Base-by-base conservation (phyloP, 768 basidiomycete genomes). In the Tephrocybe sp. region DNA sequence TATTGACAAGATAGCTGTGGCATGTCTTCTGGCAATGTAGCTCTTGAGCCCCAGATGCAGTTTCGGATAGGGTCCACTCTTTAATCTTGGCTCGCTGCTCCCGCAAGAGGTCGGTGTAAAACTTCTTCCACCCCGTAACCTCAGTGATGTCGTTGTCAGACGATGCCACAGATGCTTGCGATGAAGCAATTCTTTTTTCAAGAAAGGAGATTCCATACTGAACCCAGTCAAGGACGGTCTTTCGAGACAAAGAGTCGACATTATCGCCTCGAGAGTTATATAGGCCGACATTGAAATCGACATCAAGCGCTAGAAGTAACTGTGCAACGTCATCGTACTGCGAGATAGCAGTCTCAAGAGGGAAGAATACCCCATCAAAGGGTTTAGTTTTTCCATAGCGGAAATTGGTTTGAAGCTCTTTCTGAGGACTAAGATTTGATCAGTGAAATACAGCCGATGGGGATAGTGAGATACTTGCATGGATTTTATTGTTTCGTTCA, bases 201-300 rank as follows among this genome's bases (percentile, higher is more conserved):
- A 71, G 30, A 6, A 49, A 41, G 3, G 50, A 22, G 11, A 74
- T 57, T 3, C 66, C 66, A 31, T 48, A 63, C 4, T 67, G 64
- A 7, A 73, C 66, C 71, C 72, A 77, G 42, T 76, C 74, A 21
- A 69, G 55, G 23, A 73, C 41, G 5, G 66, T 68, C 13, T 59
- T 57, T 18, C 62, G 61, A 6, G 59, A 49, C 2, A 57, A 49
- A 5, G 50, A 13, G 18, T 50, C 45, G 13, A 54, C 42, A 36
- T 67, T 63, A 9, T 42, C 18, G 1, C 42, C 21, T 24, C 67
- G 18, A 5, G 65, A 50, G 13, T 54, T 39, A 47, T 62, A 65
- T n/a, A 67, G 54, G 4, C 64, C 68, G 15, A 67, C 40, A 46
- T 74, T 69, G 49, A 65, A 43, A 1, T 69, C 59, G 10, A 67